Evolutionary conservation across 1,139 yeast species (phyloP), one percentile per base, ranked within the genome.

Genomic region (Candida sp.): DNA sequence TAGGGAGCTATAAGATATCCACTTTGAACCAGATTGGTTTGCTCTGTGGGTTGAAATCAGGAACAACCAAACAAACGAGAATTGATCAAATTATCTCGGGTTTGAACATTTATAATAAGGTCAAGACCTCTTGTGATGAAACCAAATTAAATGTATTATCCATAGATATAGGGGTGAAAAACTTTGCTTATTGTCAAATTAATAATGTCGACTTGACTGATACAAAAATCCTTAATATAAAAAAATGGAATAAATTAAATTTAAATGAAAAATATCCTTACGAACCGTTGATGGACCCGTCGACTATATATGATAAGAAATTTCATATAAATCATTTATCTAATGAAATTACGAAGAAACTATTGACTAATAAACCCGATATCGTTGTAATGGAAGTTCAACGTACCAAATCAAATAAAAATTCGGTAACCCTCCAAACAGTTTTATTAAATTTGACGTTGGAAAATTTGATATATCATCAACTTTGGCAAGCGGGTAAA

Each of bases 161-260:
- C 9, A 58, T 72, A 9, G 77, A 72, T 48, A 60, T 72, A 11
- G 77, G 77, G 5, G 53, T 71, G 43, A 71, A 70, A 53, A 70
- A 72, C 53, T 69, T 72, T 45, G 62, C 74, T 3, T 70, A 63
- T 48, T 71, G 77, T 52, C 58, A 58, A 40, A 48, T 61, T 11
- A 39, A 45, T 29, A 44, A 46, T 4, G 43, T 54, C 33, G 47
- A 58, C 43, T 45, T 54, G 29, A 37, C 30, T 7, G 41, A 45
- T 4, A 36, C 34, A 21, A 44, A 42, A 40, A 58, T 51, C 3
- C 12, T 41, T 11, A 39, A 27, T 5, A 38, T 44, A 5, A 46
- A 40, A 29, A 47, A 50, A 15, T 71, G 77, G 77, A 55, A 58
- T 39, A 68, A 68, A 39, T 19, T 61, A 8, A 57, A 70, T 48